Evolutionary conservation across 2,329 filamentous ascomycete species (phyloP), one percentile per base, ranked within the genome.

Genomic region (Fusarium cicatricum): DNA sequence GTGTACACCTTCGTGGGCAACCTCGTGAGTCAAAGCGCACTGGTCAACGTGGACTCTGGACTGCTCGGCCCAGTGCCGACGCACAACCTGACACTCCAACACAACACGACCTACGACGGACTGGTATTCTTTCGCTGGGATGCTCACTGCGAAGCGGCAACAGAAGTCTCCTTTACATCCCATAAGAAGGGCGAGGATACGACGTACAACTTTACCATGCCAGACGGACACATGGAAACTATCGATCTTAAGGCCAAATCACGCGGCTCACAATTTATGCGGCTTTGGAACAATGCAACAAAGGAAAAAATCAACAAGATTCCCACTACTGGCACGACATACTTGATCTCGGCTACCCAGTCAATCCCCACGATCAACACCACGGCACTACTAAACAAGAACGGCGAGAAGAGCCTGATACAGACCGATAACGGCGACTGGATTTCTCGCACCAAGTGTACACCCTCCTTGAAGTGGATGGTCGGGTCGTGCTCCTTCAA

Each of bases 1-100:
- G 59, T 65, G 1, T 66, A 58, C 14, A 66, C 62, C 0, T 65
- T 65, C 5, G 62, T 65, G 2, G 62, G 62, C 1, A 65, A 64
- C 17, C 56, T 65, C 1, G 52, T 65, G 1, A 61, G 56, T 1
- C 62, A 66, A 10, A 65, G 52, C 11, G 62, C 47, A 0, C 48
- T 65, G 2, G 56, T 64, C 6, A 65, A 61, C 11, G 62, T 65
- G 6, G 59, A 65, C 21, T 61, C 62, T 0, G 62, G 62, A 0
- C 38, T 58, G 4, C 12, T 65, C 14, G 62, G 62, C 0, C 62
- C 62, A 1, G 62, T 64, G 0, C 62, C 62, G 2, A 65, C 62
- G 0, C 62, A 66, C 1, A 65, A 65, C 6, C 15, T 65, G 1
- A 66, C 62, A 0, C 66, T 65, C 6, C 19, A 40, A 1, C 38